Evolutionary conservation across 495 filamentous ascomycete species (phyloP).

Genomic region (Aspergillus ostianus): DNA sequence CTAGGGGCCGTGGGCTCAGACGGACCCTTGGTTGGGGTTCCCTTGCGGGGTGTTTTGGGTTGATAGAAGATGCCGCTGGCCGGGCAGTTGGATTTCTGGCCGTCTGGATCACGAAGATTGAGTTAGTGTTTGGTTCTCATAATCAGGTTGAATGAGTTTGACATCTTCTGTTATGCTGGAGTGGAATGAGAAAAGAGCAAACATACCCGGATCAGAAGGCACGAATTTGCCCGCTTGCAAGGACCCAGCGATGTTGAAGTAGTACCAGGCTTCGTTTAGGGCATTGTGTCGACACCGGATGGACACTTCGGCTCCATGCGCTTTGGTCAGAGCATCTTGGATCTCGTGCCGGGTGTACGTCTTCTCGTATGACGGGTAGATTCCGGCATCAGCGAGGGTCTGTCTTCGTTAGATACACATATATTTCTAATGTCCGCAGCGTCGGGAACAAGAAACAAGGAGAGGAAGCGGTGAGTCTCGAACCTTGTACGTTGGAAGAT

Average conservation of each 20-base stretch:
- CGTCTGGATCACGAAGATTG: slow-evolving; percentile 37
- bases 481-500: slow-evolving; percentile 45
- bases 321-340: slow-evolving; percentile 57
- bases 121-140: background rate
- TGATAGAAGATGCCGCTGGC: slow-evolving; percentile 61
- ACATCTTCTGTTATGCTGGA: background rate
- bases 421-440: slow-evolving; percentile 4
- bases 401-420: slow-evolving; percentile 6
- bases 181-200: no score
- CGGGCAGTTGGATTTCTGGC: slow-evolving; percentile 62
- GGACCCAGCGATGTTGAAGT: slow-evolving; percentile 75
- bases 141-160: no score
- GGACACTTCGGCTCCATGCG: slow-evolving; percentile 65
- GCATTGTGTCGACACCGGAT: slow-evolving; percentile 60
- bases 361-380: slow-evolving; percentile 42
- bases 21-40: slow-evolving; percentile 36
- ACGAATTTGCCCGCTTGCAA: slow-evolving; percentile 76
- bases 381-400: slow-evolving; percentile 48
- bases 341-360: slow-evolving; percentile 64
- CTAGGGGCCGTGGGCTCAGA: slow-evolving; percentile 43
- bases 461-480: slow-evolving; percentile 7
- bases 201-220: slow-evolving; percentile 55
- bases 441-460: background rate
- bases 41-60: slow-evolving; percentile 51
- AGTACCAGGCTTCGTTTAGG: slow-evolving; percentile 83